Percentiles rank a stretch among this genome's conserved stretches.
Conservation (phyloP, 169 alveolate species). For the Cryptosporidium felis region DNA sequence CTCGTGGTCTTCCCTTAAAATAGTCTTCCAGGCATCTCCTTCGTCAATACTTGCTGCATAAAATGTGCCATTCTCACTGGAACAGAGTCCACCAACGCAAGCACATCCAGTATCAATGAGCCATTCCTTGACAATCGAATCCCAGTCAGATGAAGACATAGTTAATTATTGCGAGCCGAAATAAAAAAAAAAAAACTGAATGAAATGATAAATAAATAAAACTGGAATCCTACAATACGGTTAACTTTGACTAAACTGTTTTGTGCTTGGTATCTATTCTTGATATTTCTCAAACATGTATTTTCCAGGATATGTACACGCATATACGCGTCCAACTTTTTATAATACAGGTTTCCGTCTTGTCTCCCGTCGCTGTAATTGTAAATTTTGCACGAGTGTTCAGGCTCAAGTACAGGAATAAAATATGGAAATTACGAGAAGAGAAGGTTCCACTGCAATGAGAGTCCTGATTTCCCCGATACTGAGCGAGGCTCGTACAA, state of each 20-base stretch:
- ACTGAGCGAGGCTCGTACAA: too few species aligned
- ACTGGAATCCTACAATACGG: background rate
- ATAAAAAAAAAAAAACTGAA: too few species aligned
- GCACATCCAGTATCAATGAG: constrained; percentile 74
- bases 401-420: too few species aligned
- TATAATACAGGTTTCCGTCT: too few species aligned
- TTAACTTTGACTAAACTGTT: constrained; percentile 12
- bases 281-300: constrained; percentile 11
- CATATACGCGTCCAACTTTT: constrained; percentile 67
- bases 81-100: constrained; percentile 75
- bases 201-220: too few species aligned
- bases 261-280: background rate
- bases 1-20: constrained; percentile 75
- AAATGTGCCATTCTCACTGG: constrained; percentile 72
- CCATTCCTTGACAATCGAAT: constrained; percentile 73
- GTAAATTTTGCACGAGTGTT: too few species aligned
- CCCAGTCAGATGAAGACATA: constrained; percentile 77
- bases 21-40: constrained; percentile 73
- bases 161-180: too few species aligned
- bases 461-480: too few species aligned
- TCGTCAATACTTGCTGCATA: constrained; percentile 74
- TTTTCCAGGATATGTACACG: constrained; percentile 53
- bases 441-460: too few species aligned
- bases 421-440: too few species aligned
- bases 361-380: too few species aligned